phyloP scores from a whole-genome alignment of 768 basidiomycete species.

The Agaricus blazei region DNA sequence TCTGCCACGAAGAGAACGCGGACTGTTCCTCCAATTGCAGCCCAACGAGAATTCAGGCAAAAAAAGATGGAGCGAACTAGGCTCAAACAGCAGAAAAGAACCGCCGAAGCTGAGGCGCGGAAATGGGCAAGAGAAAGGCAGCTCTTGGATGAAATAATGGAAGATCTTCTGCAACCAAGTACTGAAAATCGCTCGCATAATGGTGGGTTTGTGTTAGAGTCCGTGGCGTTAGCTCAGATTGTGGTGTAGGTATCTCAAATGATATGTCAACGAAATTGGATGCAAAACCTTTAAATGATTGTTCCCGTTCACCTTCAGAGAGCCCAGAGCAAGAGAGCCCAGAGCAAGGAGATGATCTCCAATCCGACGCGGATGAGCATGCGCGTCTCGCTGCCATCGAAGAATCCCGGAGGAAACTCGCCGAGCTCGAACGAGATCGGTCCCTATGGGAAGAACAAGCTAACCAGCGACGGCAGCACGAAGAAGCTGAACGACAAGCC shows the following conservation, averaged over 20 bases:
- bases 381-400: conserved; percentile 41
- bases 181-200: neutral
- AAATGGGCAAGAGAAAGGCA: conserved; percentile 33
- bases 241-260: neutral
- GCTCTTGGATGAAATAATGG: conserved; percentile 37
- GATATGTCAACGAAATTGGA: neutral
- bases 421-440: conserved; percentile 58
- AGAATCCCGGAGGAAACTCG: conserved; percentile 63
- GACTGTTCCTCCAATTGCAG: neutral
- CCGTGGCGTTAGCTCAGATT: neutral
- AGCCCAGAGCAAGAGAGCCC: conserved; percentile 6
- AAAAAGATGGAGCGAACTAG: conserved; percentile 5
- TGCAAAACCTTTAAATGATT: neutral
- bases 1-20: conserved; percentile 3
- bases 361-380: conserved; percentile 22
- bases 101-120: conserved; percentile 28
- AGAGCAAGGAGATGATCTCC: conserved; percentile 7
- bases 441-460: conserved; percentile 59
- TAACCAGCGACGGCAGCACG: conserved; percentile 36
- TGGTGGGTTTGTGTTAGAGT: conserved; percentile 6
- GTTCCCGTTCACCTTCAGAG: neutral
- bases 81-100: neutral
- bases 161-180: conserved; percentile 24
- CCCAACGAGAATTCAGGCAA: neutral
- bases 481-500: conserved; percentile 38